These are phyloP conservation scores for Neurospora pannonica DNA, from an alignment of 495 filamentous ascomycete species.

Conservation along the genomic window DNA sequence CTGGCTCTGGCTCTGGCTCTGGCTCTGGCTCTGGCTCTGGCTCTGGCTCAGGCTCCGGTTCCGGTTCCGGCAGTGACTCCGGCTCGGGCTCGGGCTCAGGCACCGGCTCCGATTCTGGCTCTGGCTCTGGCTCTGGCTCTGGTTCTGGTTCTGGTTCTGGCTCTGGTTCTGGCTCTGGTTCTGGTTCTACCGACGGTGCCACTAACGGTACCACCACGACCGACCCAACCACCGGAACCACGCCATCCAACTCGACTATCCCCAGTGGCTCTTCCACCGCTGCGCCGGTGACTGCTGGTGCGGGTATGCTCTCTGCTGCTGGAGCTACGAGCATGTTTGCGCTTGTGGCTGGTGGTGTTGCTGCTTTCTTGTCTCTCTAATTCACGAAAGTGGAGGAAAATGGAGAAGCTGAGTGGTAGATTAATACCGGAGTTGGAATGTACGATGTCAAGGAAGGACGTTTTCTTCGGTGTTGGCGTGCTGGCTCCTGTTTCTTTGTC, in stretches of 20 bases:
- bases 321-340: constrained; percentile 19
- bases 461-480: neutral
- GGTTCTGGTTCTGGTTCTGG: constrained; percentile 16
- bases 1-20: constrained; percentile 11
- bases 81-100: constrained; percentile 13
- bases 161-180: neutral
- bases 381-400: neutral
- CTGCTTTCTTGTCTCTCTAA: neutral
- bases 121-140: constrained; percentile 15
- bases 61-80: constrained; percentile 16
- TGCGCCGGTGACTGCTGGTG: constrained; percentile 22
- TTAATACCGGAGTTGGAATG: neutral
- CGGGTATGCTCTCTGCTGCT: constrained; percentile 27
- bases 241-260: constrained; percentile 11
- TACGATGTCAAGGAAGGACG: neutral
- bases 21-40: constrained; percentile 11
- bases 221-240: constrained; percentile 3
- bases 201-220: neutral
- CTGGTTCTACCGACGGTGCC: constrained; percentile 6
- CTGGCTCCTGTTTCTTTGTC: neutral
- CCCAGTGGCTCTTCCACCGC: constrained; percentile 11
- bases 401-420: neutral
- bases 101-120: neutral
- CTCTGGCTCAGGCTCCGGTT: constrained; percentile 16
- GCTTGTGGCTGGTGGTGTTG: constrained; percentile 5